These are phyloP conservation scores for Alternaria sp. DNA, from an alignment of 2,329 filamentous ascomycete genomes.

Conservation along the genomic window DNA sequence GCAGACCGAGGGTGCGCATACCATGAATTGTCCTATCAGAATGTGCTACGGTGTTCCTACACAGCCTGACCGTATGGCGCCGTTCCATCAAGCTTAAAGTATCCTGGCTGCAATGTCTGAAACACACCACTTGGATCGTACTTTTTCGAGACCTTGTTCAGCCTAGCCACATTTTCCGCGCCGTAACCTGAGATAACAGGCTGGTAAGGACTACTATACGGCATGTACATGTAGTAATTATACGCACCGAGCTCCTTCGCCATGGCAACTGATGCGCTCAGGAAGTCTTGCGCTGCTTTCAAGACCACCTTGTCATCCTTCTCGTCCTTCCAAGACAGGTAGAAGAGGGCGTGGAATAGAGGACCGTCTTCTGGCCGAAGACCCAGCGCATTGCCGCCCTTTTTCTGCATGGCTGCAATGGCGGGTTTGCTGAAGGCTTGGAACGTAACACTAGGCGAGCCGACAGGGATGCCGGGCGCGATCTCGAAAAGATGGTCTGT, in stretches of 20 bases:
- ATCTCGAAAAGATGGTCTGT: conserved; percentile 22
- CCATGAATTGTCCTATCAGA: neutral
- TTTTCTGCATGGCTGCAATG: conserved; percentile 26
- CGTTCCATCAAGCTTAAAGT: conserved; percentile 12
- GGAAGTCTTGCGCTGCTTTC: conserved; percentile 19
- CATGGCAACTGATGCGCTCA: neutral
- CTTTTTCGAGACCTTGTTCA: conserved; percentile 10
- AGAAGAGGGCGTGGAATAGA: conserved; percentile 22
- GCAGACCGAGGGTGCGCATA: neutral
- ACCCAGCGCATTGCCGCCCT: conserved; percentile 35
- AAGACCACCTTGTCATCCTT: conserved; percentile 28
- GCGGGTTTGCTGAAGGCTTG: conserved; percentile 30
- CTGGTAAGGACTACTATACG: conserved; percentile 53
- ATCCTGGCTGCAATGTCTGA: conserved; percentile 13
- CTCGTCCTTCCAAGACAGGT: conserved; percentile 24
- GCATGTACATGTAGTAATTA: conserved; percentile 50
- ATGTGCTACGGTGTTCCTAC: neutral
- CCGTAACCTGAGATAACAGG: conserved; percentile 52
- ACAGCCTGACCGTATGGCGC: neutral
- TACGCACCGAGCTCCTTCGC: conserved; percentile 9
- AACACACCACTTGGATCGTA: conserved; percentile 18
- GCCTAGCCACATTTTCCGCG: conserved; percentile 34
- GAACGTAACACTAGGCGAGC: conserved; percentile 2
- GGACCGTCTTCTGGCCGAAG: conserved; percentile 19
- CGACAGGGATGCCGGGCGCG: neutral